Conservation (phyloP, 495 filamentous ascomycete species). For the Hypoxylon lenormandii region DNA sequence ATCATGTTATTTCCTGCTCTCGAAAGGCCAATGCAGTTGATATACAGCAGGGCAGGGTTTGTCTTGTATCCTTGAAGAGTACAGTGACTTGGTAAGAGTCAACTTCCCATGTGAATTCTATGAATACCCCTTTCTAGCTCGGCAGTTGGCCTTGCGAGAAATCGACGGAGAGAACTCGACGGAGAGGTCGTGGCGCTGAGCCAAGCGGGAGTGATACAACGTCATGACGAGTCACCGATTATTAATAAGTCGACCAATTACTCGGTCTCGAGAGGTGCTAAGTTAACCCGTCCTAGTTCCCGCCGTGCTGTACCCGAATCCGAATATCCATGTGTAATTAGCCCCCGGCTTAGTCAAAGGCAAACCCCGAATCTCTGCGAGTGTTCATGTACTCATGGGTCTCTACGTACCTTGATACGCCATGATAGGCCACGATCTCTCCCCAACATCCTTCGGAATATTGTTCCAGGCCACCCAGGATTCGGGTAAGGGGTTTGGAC, state of each 20-base stretch:
- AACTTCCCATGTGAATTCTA: conserved; percentile 4
- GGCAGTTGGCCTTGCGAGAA: conserved; percentile 5
- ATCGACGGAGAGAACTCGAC: background rate
- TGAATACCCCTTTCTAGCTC: background rate
- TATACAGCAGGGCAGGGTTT: background rate
- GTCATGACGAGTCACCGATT: conserved; percentile 1
- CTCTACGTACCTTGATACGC: background rate
- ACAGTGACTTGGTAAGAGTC: no score
- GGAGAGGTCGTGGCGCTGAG: conserved; percentile 23
- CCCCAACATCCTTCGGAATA: background rate
- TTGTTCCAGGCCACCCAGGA: background rate
- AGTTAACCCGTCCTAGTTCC: background rate
- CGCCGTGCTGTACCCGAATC: background rate
- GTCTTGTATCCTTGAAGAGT: no score
- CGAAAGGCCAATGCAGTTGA: conserved; percentile 22
- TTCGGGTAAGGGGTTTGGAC: background rate
- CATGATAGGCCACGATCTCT: background rate
- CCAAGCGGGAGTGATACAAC: conserved; percentile 7
- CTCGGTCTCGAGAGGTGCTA: background rate
- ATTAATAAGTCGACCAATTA: conserved; percentile 11
- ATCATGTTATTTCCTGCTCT: background rate
- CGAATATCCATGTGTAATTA: conserved; percentile 2
- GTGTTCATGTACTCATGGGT: background rate
- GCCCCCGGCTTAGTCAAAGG: conserved; percentile 4
- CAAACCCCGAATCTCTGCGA: background rate